Base-by-base conservation (phyloP, 768 basidiomycete genomes). In the Russula compacta region DNA sequence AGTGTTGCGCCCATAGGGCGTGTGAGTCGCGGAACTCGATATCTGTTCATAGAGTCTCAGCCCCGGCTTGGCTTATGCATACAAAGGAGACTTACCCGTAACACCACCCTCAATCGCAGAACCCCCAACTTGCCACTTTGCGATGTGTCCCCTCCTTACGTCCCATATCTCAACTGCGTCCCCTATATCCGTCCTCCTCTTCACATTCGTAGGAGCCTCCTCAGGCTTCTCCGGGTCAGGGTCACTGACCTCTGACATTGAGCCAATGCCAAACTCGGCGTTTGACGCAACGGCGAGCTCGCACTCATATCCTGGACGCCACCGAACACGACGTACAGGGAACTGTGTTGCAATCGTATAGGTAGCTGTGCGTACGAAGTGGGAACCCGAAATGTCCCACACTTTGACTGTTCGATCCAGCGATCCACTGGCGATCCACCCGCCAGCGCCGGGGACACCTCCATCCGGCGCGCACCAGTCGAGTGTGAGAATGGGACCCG, bases 161-260 rank as follows among this genome's bases (percentile, higher is more conserved):
- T 94, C 91, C 92, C 92, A 94, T 24, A 93, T 85, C 67, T 92
- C 90, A 35, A 91, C 77, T 0, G 83, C 74, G 67, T 90, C 86
- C 3, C 83, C 81, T 3, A 67, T 71, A 4, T 66, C 64, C 17
- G 60, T 65, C 32, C 59, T 64, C 40, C 59, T 51, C 38, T 63
- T 58, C 2, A 43, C 47, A 10, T 64, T 58, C 2, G 43, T 50
- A 10, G 58, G 38, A 15, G 49, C 52, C 33, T 47, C 42, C 44
- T 63, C 64, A 29, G 58, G 46, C 36, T 65, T 64, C 48, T 67
- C 66, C 12, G 54, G 40, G 32, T 54, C 49, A 15, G 36, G 47
- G 19, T 57, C 56, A 38, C 51, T 48, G 38, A 71, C 33, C 21
- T 73, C 71, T 19, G 69, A 59, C 51, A 70, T 71, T 5, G 67